phyloP scores from a whole-genome alignment of 495 filamentous ascomycete species.

The Hyaloscypha hepaticicola region DNA sequence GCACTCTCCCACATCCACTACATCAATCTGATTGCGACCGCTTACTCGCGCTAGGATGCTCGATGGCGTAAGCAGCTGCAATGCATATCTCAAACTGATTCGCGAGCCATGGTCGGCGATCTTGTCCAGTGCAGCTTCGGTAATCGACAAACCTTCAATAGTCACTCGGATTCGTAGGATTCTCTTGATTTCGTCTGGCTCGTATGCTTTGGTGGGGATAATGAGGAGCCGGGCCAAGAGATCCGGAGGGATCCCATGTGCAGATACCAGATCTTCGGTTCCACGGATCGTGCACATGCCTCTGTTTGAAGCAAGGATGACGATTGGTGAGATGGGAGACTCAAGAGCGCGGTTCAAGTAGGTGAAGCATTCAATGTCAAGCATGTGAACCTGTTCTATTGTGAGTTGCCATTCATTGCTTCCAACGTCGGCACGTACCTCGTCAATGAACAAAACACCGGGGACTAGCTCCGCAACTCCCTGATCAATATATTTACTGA shows the following conservation, averaged over 20 bases:
- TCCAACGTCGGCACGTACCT: slow-evolving; percentile 55
- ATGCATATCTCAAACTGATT: slow-evolving; percentile 86
- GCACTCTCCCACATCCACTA: slow-evolving; percentile 83
- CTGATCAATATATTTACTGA: slow-evolving; percentile 96
- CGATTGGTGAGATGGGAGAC: slow-evolving; percentile 88
- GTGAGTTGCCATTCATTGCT: slow-evolving; percentile 10
- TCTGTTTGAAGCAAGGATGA: slow-evolving; percentile 95
- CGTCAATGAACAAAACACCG: slow-evolving; percentile 96
- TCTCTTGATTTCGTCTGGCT: slow-evolving; percentile 78
- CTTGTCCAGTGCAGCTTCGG: slow-evolving; percentile 79
- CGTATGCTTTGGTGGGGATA: slow-evolving; percentile 87
- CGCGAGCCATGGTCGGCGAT: slow-evolving; percentile 80
- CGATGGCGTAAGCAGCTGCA: slow-evolving; percentile 90
- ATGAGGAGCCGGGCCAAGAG: slow-evolving; percentile 91
- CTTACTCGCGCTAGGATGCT: slow-evolving; percentile 61
- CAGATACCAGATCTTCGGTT: slow-evolving; percentile 76
- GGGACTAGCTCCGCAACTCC: slow-evolving; percentile 97
- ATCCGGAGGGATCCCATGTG: slow-evolving; percentile 91
- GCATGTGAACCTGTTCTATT: slow-evolving; percentile 81
- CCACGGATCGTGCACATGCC: slow-evolving; percentile 87
- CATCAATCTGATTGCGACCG: slow-evolving; percentile 72
- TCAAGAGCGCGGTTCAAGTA: slow-evolving; percentile 97
- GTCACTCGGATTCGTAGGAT: slow-evolving; percentile 82
- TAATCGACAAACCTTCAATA: slow-evolving; percentile 77
- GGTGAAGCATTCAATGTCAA: slow-evolving; percentile 98